phyloP scores from a whole-genome alignment of 2,329 filamentous ascomycete species.

The Pseudocercospora eumusae region DNA sequence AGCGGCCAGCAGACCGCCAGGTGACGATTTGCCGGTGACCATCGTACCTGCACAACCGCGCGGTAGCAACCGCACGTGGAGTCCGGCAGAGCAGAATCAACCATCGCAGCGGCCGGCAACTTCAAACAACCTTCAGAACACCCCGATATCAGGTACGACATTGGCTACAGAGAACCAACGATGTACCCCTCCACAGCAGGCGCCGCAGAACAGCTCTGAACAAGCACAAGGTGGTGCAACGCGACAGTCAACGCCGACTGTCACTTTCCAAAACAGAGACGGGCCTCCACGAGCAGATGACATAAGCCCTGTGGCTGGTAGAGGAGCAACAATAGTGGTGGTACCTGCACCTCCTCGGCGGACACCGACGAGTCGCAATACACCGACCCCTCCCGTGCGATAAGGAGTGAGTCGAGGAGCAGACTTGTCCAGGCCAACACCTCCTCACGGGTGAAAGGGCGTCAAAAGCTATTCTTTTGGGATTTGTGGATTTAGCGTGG shows the following conservation, averaged over 20 bases:
- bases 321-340: constrained; percentile 29
- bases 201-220: background rate
- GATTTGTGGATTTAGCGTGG: constrained; percentile 7
- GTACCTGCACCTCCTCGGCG: constrained; percentile 32
- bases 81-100: constrained; percentile 39
- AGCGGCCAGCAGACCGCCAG: constrained; percentile 40
- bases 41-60: constrained; percentile 62
- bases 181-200: constrained; percentile 3
- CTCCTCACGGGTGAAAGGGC: background rate
- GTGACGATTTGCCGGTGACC: constrained; percentile 57
- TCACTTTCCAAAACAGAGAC: constrained; percentile 9
- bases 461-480: constrained; percentile 1
- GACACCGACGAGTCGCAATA: constrained; percentile 17
- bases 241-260: constrained; percentile 4
- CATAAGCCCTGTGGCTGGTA: constrained; percentile 32
- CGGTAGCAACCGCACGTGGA: constrained; percentile 56
- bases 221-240: background rate
- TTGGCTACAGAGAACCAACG: constrained; percentile 18
- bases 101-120: constrained; percentile 14
- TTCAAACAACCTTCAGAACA: background rate
- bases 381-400: constrained; percentile 13
- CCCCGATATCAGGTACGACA: constrained; percentile 22
- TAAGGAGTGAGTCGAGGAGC: background rate
- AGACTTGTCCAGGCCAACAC: background rate
- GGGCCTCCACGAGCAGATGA: constrained; percentile 36